phyloP scores from a whole-genome alignment of 345 rosid species.

The Moricandia moricandioides region DNA sequence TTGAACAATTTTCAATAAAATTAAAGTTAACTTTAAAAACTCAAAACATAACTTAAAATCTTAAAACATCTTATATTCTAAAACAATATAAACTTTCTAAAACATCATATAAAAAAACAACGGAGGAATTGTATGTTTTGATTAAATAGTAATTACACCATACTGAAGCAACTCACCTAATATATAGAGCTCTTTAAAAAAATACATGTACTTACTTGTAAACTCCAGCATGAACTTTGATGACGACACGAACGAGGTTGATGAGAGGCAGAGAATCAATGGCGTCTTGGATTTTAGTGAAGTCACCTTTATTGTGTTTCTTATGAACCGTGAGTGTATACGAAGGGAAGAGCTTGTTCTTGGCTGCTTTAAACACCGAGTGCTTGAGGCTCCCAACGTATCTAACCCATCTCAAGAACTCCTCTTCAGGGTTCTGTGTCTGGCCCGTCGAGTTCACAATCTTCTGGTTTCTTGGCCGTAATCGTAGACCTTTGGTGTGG shows the following conservation, averaged over 20 bases:
- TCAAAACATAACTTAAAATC: no score
- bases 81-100: no score
- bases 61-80: no score
- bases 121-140: no score
- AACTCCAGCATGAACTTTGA: slow-evolving; percentile 91
- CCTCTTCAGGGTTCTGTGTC: slow-evolving; percentile 64
- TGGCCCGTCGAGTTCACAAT: slow-evolving; percentile 46
- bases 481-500: slow-evolving; percentile 70
- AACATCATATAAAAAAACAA: no score
- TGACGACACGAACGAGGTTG: slow-evolving; percentile 82
- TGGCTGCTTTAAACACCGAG: slow-evolving; percentile 68
- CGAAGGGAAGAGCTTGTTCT: slow-evolving; percentile 87
- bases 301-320: slow-evolving; percentile 67
- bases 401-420: slow-evolving; percentile 90
- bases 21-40: no score
- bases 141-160: not conserved
- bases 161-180: not conserved
- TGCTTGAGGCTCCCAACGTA: slow-evolving; percentile 83
- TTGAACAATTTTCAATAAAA: no score
- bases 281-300: slow-evolving; percentile 86
- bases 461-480: slow-evolving; percentile 40
- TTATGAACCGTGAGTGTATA: slow-evolving; percentile 58
- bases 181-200: not conserved
- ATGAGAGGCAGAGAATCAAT: slow-evolving; percentile 84
- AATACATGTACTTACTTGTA: slow-evolving; percentile 63